phyloP scores from a whole-genome alignment of 805 yeast genomes.

The Metschnikowia koreensis region DNA sequence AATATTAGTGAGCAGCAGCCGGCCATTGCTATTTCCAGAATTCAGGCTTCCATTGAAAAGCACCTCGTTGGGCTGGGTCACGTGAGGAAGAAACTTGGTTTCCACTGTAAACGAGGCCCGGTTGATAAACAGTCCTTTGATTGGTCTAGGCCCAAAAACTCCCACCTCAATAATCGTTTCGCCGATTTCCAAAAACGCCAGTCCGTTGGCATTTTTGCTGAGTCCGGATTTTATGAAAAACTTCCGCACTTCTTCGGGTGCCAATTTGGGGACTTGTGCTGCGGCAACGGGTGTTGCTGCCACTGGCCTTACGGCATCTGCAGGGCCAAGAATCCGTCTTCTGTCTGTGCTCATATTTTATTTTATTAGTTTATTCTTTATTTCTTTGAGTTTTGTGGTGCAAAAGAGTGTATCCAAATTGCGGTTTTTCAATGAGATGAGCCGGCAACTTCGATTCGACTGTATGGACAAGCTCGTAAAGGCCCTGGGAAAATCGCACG shows the following conservation, averaged over 20 bases:
- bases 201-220: conserved; percentile 74
- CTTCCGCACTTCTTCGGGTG: conserved; percentile 15
- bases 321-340: conserved; percentile 84
- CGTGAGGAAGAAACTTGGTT: conserved; percentile 51
- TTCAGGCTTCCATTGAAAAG: conserved; percentile 24
- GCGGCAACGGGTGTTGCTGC: conserved; percentile 14
- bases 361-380: too few relatives aligned
- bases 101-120: conserved; percentile 65
- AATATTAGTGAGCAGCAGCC: conserved; percentile 33
- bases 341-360: conserved; percentile 53
- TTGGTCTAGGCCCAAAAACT: conserved; percentile 88
- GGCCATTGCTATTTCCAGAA: conserved; percentile 24
- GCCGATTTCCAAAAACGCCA: conserved; percentile 72
- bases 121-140: conserved; percentile 66
- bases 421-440: too few relatives aligned
- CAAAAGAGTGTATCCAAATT: too few relatives aligned
- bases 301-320: conserved; percentile 48
- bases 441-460: too few relatives aligned
- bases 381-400: too few relatives aligned
- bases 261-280: background rate
- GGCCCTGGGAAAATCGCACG: too few relatives aligned
- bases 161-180: conserved; percentile 62
- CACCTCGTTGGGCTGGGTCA: conserved; percentile 38
- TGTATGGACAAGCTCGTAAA: too few relatives aligned
- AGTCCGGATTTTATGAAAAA: conserved; percentile 64